Evolutionary conservation across 148 eudicot genomes (phyloP).

Genomic region (Camellia sinensis): DNA sequence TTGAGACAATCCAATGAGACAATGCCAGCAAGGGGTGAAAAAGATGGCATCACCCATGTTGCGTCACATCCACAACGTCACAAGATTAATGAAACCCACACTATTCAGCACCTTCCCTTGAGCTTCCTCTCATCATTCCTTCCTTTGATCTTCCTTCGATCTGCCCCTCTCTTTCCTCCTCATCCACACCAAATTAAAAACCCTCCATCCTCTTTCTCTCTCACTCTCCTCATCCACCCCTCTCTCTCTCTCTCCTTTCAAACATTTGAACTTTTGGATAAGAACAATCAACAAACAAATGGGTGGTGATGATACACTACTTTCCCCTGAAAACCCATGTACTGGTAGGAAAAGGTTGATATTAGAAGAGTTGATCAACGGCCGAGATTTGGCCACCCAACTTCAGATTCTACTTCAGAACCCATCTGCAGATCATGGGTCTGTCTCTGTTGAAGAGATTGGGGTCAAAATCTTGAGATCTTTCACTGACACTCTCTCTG

Average conservation of each 20-base stretch:
- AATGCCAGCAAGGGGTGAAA: neutral
- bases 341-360: constrained; percentile 8
- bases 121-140: neutral
- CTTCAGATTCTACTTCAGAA: constrained; percentile 21
- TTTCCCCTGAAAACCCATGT: neutral
- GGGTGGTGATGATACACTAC: neutral
- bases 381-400: constrained; percentile 17
- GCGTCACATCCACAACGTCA: neutral
- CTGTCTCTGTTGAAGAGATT: constrained; percentile 21
- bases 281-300: neutral
- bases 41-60: neutral
- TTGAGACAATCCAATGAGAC: too few relatives aligned
- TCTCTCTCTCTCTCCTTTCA: too few relatives aligned
- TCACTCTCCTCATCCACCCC: neutral
- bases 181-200: neutral
- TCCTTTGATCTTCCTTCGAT: neutral
- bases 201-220: neutral
- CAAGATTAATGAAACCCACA: neutral
- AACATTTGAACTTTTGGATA: too few relatives aligned
- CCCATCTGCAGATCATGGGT: constrained; percentile 11
- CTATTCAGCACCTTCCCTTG: neutral
- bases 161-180: neutral
- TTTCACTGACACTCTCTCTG: constrained; percentile 21
- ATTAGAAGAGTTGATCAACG: constrained; percentile 12
- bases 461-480: constrained; percentile 17